Evolutionary conservation across 2,329 filamentous ascomycete genomes (phyloP), one percentile per base, ranked within the genome.

Genomic region (Neurospora crassa): DNA sequence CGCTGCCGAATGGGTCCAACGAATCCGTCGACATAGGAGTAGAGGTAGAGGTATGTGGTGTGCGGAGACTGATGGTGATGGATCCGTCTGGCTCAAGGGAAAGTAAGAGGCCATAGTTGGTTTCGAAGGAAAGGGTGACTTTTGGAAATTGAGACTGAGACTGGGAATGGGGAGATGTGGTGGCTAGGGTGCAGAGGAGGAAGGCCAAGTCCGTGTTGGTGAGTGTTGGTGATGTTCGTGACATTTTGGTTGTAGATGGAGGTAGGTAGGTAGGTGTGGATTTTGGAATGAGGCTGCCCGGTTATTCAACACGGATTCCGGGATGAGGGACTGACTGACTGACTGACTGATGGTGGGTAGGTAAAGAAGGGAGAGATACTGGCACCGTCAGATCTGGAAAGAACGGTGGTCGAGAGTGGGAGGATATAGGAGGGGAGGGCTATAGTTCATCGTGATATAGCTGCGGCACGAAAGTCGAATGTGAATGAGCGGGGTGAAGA

Each of bases 161-260:
- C 24, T 24, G 24, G 24, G 24, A 24, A 2, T 34, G 34, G 34
- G 34, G 34, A 34, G 34, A 18, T 10, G 53, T 6, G 34, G 14
- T 14, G 24, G 53, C 24, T 18, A 18, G 18, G 16, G 73, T 73
- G 70, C 73, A 74, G 42, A 74, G 72, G 37, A 74, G 71, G 24
- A 74, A 74, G 40, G 73, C 72, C 11, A 73, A 59, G 69, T 74
- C 73, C 29, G 73, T 72, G 2, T 70, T 72, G 3, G 72, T 73
- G 14, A 74, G 70, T 47, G 29, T 47, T 68, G 67, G 71, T 71
- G 53, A 72, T 72, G 29, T 67, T 73, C 59, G 69, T 40, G 63
- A 40, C 37, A 67, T 40, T n/a, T 29, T 37, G 10, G 6, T 29
- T 34, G 34, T 34, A n/a, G n/a, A n/a, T n/a, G n/a, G n/a, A n/a